These are phyloP conservation scores for Candida verbasci DNA, from an alignment of 805 yeast species.

Conservation along the genomic window DNA sequence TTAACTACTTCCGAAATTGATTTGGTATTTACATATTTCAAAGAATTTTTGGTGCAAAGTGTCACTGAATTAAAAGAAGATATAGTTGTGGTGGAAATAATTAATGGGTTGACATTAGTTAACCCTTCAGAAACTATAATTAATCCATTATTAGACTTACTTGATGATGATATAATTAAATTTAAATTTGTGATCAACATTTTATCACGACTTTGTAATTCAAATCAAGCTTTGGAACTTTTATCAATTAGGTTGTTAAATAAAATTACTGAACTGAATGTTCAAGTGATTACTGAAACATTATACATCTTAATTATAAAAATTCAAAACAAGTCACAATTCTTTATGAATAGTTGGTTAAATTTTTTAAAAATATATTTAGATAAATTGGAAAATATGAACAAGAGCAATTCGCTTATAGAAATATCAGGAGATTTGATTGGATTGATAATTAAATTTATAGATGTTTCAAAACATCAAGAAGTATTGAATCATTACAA, in stretches of 20 bases:
- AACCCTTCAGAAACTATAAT: conserved; percentile 40
- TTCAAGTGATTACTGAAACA: conserved; percentile 15
- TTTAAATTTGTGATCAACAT: conserved; percentile 16
- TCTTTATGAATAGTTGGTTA: conserved; percentile 39
- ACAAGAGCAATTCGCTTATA: conserved; percentile 16
- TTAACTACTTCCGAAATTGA: conserved; percentile 53
- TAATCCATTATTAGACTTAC: conserved; percentile 46
- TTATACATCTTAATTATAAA: conserved; percentile 24
- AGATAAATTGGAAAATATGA: conserved; percentile 1
- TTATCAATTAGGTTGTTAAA: conserved; percentile 41
- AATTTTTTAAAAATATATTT: conserved; percentile 41
- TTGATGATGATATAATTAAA: conserved; percentile 16
- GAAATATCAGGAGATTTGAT: conserved; percentile 40
- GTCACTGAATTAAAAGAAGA: conserved; percentile 43
- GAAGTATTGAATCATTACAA: conserved; percentile 35
- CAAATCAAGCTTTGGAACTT: conserved; percentile 40
- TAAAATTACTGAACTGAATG: conserved; percentile 14
- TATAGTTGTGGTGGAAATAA: conserved; percentile 48
- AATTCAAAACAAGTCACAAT: conserved; percentile 26
- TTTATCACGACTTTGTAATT: conserved; percentile 31
- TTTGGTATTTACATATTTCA: conserved; percentile 59
- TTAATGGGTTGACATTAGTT: conserved; percentile 50
- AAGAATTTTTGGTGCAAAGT: conserved; percentile 44
- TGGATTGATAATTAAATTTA: conserved; percentile 37
- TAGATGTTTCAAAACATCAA: conserved; percentile 43